These are phyloP conservation scores for Prunus mongolica DNA, from an alignment of 306 rosid species.

Conservation along the genomic window DNA sequence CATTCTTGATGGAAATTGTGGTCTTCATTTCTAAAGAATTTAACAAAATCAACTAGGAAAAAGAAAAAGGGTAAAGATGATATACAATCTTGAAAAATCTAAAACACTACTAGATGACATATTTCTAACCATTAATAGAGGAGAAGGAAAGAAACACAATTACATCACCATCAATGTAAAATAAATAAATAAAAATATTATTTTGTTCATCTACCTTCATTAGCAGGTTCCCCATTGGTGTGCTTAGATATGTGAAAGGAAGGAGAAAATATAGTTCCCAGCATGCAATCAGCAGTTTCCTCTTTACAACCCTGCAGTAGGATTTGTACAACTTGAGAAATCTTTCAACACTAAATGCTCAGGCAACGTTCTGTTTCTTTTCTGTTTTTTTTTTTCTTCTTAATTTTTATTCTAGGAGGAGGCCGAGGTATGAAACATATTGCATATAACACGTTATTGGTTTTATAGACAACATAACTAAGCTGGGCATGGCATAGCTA, in stretches of 20 bases:
- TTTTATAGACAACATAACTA: background rate
- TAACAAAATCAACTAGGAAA: conserved; percentile 62
- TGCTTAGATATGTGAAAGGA: conserved; percentile 68
- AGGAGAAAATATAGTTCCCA: conserved; percentile 91
- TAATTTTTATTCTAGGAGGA: background rate
- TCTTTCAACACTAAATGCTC: conserved; percentile 1
- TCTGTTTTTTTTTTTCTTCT: background rate
- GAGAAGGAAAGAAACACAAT: background rate
- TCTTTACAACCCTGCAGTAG: conserved; percentile 49
- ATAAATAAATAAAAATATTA: background rate
- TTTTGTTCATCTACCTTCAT: conserved; percentile 59
- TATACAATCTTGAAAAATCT: background rate
- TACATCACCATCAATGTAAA: background rate
- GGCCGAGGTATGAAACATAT: background rate
- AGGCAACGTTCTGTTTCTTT: background rate
- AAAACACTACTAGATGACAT: background rate
- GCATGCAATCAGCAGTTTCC: conserved; percentile 37
- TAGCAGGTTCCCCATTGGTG: conserved; percentile 48
- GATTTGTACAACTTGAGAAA: conserved; percentile 15
- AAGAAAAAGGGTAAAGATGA: conserved; percentile 7
- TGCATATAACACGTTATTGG: background rate
- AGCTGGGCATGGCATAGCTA: conserved; percentile 3
- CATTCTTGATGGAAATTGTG: conserved; percentile 36
- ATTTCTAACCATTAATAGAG: background rate
- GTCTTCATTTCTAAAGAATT: conserved; percentile 64